Base-by-base conservation (phyloP, 1,284 basidiomycete genomes). In the Pholiota adiposa region DNA sequence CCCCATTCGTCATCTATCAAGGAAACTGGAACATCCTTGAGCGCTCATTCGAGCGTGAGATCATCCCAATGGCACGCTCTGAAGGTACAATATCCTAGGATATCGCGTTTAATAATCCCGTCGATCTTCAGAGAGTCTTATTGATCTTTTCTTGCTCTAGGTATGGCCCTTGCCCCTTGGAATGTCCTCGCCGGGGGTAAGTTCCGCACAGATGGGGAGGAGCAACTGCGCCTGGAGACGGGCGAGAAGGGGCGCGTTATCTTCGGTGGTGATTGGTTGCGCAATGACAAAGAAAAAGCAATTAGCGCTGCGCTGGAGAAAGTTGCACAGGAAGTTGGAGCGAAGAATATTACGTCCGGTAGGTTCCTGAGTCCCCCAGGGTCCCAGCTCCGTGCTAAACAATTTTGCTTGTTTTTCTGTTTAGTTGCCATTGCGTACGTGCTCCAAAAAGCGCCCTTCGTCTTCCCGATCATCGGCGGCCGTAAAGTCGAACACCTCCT, bases 401-500 rank as follows among this genome's bases (percentile, higher is more conserved):
- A n/a, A n/a, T n/a, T 27, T 6, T 7, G n/a, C 14, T 33, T 55
- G 23, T 16, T 52, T 53, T 16, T 18, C 44, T 51, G 27, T 44
- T 31, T 60, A 73, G 75, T 79, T 29, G 78, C 78, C 2, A 80
- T 83, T 50, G 79, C 81, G 18, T 83, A 82, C n/a, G 68, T 81
- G 9, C 71, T 82, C 74, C 76, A 79, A 49, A 82, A 82, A 66
- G 66, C 75, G 0, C 73, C 80, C 0, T 78, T 79, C 63, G 78
- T 83, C 2, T 82, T 82, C 66, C 80, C 79, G 0, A 74, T 82
- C 52, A 64, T 83, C n/a, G 83, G 84, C 0, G 79, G 81, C 0
- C 77, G 83, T 53, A 84, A 83, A 64, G 72, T 81, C 44, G 78
- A 83, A 54, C 80, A 85, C 41, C 69, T 86, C 2, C 23, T 72